Percentiles rank a stretch among this genome's conserved stretches.
Evolutionary conservation across 2,329 filamentous ascomycete genomes (phyloP).

Genomic region (Volutella citrinella): DNA sequence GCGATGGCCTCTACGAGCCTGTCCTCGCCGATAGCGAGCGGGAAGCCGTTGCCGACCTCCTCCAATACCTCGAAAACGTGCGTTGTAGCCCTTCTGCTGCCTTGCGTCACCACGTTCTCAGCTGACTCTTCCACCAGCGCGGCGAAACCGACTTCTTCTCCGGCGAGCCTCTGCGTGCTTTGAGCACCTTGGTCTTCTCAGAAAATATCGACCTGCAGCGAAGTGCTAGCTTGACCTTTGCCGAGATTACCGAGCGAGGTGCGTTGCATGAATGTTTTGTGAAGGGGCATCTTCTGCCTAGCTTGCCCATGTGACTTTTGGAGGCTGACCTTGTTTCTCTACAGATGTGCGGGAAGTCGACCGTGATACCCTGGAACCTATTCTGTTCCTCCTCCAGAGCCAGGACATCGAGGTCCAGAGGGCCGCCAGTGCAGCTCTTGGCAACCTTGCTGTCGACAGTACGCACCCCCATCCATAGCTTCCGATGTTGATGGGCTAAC

Average conservation of each 20-base stretch:
- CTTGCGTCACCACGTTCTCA: no score
- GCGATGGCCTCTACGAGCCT: slow-evolving; percentile 79
- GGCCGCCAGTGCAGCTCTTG: slow-evolving; percentile 91
- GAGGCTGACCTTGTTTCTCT: slow-evolving; percentile 7
- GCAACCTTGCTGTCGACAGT: slow-evolving; percentile 98
- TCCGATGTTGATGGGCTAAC: slow-evolving; percentile 37
- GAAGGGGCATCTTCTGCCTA: slow-evolving; percentile 1
- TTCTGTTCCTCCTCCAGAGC: slow-evolving; percentile 91
- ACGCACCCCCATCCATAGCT: slow-evolving; percentile 31
- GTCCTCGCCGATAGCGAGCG: slow-evolving; percentile 93
- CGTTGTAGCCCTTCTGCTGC: no score
- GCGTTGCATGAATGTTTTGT: slow-evolving; percentile 28
- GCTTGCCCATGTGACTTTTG: neutral
- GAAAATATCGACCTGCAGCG: slow-evolving; percentile 98
- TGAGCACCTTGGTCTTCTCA: slow-evolving; percentile 96
- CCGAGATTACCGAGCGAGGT: slow-evolving; percentile 98
- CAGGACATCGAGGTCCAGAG: slow-evolving; percentile 95
- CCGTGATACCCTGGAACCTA: slow-evolving; percentile 90
- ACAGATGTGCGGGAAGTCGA: slow-evolving; percentile 95
- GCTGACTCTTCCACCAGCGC: slow-evolving; percentile 57
- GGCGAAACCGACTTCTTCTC: slow-evolving; percentile 98
- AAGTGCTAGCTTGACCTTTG: slow-evolving; percentile 96
- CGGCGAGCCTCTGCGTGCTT: slow-evolving; percentile 86
- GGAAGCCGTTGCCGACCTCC: slow-evolving; percentile 91
- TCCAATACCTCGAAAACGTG: slow-evolving; percentile 97